phyloP scores from a whole-genome alignment of 1,139 yeast genomes.

The Saccharomyces hybrid region DNA sequence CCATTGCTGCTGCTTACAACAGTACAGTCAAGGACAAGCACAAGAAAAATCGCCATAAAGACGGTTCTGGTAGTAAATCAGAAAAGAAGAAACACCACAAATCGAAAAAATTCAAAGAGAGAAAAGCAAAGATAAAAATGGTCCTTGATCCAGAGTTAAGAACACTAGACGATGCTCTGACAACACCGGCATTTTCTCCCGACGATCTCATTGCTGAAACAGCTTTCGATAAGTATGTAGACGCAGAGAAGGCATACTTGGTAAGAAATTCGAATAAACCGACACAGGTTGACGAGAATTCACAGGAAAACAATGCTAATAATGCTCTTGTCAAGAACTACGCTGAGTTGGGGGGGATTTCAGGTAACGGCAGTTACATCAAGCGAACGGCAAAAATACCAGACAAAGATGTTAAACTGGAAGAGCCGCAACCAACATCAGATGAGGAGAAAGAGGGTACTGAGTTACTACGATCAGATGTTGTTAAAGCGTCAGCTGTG shows the following conservation, averaged over 20 bases:
- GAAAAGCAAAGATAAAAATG: conserved; percentile 18
- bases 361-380: background rate
- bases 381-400: background rate
- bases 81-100: conserved; percentile 7
- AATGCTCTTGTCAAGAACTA: background rate
- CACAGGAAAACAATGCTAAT: background rate
- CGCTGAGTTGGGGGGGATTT: background rate
- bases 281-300: background rate
- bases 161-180: conserved; percentile 37
- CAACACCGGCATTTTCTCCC: background rate
- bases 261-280: background rate
- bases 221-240: background rate
- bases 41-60: conserved; percentile 16
- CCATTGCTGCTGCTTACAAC: conserved; percentile 28
- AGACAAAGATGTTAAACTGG: background rate
- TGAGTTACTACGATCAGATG: conserved; percentile 26
- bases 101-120: conserved; percentile 9
- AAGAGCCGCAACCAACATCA: conserved; percentile 6
- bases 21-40: conserved; percentile 15
- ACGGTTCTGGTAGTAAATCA: conserved; percentile 6
- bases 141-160: conserved; percentile 59
- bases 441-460: conserved; percentile 15
- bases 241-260: background rate
- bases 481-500: conserved; percentile 27
- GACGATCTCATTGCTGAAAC: background rate